Conservation (phyloP, 257 asterid species). For the Scutellaria baicalensis region DNA sequence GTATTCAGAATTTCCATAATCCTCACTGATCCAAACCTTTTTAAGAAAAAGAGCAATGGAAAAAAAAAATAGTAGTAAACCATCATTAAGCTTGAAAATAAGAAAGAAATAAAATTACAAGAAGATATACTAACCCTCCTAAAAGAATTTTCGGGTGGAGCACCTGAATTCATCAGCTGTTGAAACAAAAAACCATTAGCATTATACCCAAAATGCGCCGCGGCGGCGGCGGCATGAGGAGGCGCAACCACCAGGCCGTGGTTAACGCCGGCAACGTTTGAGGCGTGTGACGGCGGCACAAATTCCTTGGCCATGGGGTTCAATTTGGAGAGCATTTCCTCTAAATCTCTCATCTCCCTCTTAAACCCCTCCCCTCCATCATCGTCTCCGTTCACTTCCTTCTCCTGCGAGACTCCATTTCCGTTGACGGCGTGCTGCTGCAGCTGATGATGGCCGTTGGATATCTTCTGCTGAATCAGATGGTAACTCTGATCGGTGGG, state of each 20-base stretch:
- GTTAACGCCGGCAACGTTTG: conserved; percentile 25
- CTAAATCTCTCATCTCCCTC: conserved; percentile 65
- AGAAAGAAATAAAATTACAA: not conserved
- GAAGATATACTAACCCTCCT: conserved; percentile 50
- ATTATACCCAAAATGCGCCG: conserved; percentile 53
- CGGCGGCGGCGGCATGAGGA: conserved; percentile 28
- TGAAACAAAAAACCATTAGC: conserved; percentile 46
- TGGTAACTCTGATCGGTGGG: conserved; percentile 39
- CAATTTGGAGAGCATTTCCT: conserved; percentile 65
- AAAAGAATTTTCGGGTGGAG: conserved; percentile 40
- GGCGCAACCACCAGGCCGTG: conserved; percentile 28
- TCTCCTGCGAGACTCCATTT: conserved; percentile 20
- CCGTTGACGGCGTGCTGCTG: conserved; percentile 21
- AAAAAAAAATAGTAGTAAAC: not conserved
- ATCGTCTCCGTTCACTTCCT: conserved; percentile 24
- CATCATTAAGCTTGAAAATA: not conserved
- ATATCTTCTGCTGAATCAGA: conserved; percentile 35
- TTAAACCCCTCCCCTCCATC: conserved; percentile 53
- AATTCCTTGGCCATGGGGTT: conserved; percentile 81
- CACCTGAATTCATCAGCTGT: conserved; percentile 44
- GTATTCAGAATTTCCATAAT: not conserved
- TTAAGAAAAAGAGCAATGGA: not conserved
- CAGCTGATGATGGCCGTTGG: conserved; percentile 30
- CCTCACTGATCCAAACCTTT: not conserved
- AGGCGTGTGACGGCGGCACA: conserved; percentile 52